phyloP scores from a whole-genome alignment of 768 basidiomycete species.

The Auricularia auricula-judae region DNA sequence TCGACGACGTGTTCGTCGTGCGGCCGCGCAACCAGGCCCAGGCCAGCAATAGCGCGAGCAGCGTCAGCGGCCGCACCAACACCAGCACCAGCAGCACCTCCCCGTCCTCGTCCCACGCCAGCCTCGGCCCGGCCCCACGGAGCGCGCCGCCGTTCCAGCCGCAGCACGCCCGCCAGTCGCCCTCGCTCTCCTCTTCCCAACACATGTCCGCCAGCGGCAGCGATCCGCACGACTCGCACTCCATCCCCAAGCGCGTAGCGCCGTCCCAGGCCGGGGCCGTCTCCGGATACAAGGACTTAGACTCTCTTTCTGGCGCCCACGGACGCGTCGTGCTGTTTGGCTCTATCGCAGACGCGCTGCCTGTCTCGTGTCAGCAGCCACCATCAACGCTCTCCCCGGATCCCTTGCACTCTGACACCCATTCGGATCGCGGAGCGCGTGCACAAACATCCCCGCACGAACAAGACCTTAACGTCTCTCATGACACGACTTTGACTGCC shows the following conservation, averaged over 20 bases:
- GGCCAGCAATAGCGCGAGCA: conserved; percentile 6
- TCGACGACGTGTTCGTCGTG: conserved; percentile 1
- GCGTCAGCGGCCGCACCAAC: conserved; percentile 25
- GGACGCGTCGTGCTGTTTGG: background rate
- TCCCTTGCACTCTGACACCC: no score
- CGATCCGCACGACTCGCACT: background rate
- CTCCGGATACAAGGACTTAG: background rate
- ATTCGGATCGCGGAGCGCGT: no score
- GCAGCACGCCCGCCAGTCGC: background rate
- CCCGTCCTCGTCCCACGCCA: conserved; percentile 22
- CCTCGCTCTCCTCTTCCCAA: background rate
- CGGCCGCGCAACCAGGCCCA: background rate
- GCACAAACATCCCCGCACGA: no score
- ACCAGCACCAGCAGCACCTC: conserved; percentile 36
- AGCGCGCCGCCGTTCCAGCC: conserved; percentile 13
- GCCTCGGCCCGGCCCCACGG: background rate
- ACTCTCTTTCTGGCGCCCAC: background rate
- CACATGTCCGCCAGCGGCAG: background rate
- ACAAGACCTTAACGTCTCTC: no score
- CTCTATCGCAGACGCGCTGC: background rate
- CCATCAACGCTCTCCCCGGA: no score
- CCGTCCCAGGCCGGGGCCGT: background rate
- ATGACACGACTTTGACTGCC: no score
- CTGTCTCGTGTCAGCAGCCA: background rate
- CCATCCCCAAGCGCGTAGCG: background rate